Conservation (phyloP, 106 monocot species). For the Triglochin maritima region DNA sequence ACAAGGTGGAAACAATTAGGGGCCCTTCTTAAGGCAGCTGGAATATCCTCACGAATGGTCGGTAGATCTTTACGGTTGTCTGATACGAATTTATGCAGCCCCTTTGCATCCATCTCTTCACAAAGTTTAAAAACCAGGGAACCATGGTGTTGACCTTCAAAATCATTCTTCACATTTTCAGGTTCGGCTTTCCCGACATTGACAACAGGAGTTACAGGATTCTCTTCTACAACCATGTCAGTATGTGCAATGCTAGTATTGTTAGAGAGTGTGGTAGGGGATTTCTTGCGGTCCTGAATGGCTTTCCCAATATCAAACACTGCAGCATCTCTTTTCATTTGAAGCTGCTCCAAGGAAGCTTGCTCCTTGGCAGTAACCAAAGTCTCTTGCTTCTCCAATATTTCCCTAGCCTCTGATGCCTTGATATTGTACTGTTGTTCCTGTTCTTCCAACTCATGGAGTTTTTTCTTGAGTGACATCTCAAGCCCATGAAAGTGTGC, state of each 20-base stretch:
- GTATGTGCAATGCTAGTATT: slow-evolving; percentile 3
- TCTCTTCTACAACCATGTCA: slow-evolving; percentile 26
- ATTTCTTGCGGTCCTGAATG: slow-evolving; percentile 22
- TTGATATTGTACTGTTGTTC: slow-evolving; percentile 54
- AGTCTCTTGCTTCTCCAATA: slow-evolving; percentile 56
- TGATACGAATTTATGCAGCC: slow-evolving; percentile 72
- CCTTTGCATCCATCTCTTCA: slow-evolving; percentile 65
- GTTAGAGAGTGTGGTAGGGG: slow-evolving; percentile 7
- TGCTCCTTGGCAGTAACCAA: slow-evolving; percentile 63
- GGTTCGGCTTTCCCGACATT: slow-evolving; percentile 19
- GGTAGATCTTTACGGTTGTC: slow-evolving; percentile 82
- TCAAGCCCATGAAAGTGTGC: slow-evolving; percentile 81
- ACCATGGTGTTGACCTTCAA: slow-evolving; percentile 13
- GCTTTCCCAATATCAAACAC: slow-evolving; percentile 33
- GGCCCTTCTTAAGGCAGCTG: slow-evolving; percentile 47
- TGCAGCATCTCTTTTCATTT: slow-evolving; percentile 67
- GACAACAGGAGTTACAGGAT: slow-evolving; percentile 17
- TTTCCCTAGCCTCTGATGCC: slow-evolving; percentile 33
- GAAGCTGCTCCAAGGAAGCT: slow-evolving; percentile 55
- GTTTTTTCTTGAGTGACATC: slow-evolving; percentile 60
- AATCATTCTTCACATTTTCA: slow-evolving; percentile 21
- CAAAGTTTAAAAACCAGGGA: slow-evolving; percentile 52
- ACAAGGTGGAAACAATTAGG: slow-evolving; percentile 49
- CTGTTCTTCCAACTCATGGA: slow-evolving; percentile 53
- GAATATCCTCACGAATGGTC: slow-evolving; percentile 77